A percentile compares a stretch with the other conserved stretches of the same genome.
phyloP scores from a whole-genome alignment of 1,284 basidiomycete species.

The Cryptococcus amylolentus region DNA sequence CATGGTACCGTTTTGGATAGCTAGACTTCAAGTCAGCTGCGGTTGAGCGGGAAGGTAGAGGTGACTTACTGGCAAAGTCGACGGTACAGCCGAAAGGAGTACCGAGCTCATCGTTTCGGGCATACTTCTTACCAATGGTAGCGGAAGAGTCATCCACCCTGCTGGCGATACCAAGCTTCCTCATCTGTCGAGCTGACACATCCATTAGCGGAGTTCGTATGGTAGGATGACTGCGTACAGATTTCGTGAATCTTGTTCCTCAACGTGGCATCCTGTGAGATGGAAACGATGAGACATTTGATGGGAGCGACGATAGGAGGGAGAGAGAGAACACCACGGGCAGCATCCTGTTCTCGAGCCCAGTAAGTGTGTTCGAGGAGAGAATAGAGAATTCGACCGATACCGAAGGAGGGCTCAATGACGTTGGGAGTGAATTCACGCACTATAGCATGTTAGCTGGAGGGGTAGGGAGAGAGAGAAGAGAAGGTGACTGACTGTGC shows the following conservation, averaged over 20 bases:
- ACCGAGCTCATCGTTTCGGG: conserved; percentile 96
- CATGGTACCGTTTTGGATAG: conserved; percentile 80
- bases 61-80: conserved; percentile 87
- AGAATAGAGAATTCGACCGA: conserved; percentile 92
- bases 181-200: conserved; percentile 70
- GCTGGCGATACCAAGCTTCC: conserved; percentile 81
- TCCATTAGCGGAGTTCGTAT: conserved; percentile 4
- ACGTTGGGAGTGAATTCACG: conserved; percentile 97
- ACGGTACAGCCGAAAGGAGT: conserved; percentile 95
- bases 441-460: conserved; percentile 53
- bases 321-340: conserved; percentile 83
- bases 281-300: conserved; percentile 94
- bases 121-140: conserved; percentile 94
- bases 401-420: conserved; percentile 97
- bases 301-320: conserved; percentile 90
- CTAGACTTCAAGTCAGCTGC: conserved; percentile 49
- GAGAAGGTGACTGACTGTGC: conserved; percentile 59
- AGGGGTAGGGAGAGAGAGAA: not conserved
- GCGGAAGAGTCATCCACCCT: conserved; percentile 94
- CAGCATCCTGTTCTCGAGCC: conserved; percentile 84
- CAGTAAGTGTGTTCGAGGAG: conserved; percentile 96
- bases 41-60: not conserved
- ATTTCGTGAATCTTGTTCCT: conserved; percentile 81
- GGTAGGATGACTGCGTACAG: conserved; percentile 60
- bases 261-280: conserved; percentile 83